phyloP scores from a whole-genome alignment of 768 basidiomycete species.

The Macrolepiota fuliginosa region DNA sequence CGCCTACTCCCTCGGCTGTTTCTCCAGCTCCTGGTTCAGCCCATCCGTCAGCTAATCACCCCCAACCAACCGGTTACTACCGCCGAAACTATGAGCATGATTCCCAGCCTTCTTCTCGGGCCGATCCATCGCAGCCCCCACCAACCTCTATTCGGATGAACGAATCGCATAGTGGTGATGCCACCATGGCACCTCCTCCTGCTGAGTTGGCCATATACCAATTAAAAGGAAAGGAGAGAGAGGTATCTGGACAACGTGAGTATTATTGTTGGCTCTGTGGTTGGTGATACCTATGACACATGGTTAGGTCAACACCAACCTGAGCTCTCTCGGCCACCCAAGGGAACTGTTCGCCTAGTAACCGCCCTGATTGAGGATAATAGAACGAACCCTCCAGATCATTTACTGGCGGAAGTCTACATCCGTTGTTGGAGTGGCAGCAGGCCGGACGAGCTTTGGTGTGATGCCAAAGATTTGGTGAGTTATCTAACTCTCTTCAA shows the following conservation, averaged over 20 bases:
- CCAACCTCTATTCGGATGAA: slow-evolving; percentile 1
- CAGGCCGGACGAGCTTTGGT: slow-evolving; percentile 59
- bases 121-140: slow-evolving; percentile 2
- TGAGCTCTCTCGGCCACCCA: slow-evolving; percentile 15
- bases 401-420: slow-evolving; percentile 63
- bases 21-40: not conserved
- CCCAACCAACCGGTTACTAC: slow-evolving; percentile 13
- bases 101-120: not conserved
- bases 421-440: slow-evolving; percentile 30
- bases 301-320: slow-evolving; percentile 4
- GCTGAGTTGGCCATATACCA: not conserved
- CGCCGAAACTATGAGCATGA: slow-evolving; percentile 18
- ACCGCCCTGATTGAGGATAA: slow-evolving; percentile 68
- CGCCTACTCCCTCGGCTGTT: not conserved
- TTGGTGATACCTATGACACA: not conserved
- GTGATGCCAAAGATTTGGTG: slow-evolving; percentile 62
- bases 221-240: slow-evolving; percentile 10
- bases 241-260: slow-evolving; percentile 4
- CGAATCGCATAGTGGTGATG: not conserved
- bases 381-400: slow-evolving; percentile 51
- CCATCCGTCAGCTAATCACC: not conserved
- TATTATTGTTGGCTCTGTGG: not conserved
- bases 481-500: slow-evolving; percentile 14
- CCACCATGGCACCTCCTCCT: slow-evolving; percentile 9
- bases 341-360: slow-evolving; percentile 44